phyloP scores from a whole-genome alignment of 371 early-diverging fungal genomes.

The Apophysomyces sp. region DNA sequence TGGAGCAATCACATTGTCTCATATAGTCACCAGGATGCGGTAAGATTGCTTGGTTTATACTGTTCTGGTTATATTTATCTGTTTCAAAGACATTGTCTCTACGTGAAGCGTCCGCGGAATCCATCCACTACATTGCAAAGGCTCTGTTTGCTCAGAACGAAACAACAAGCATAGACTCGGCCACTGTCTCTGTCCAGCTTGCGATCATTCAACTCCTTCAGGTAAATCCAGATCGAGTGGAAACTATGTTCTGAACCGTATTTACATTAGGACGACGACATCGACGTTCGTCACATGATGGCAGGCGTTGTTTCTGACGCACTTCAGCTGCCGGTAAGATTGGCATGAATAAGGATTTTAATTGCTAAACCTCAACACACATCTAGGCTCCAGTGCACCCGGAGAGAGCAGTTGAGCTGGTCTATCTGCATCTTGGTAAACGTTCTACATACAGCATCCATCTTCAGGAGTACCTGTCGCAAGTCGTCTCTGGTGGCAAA shows the following conservation, averaged over 20 bases:
- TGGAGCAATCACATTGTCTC: constrained; percentile 49
- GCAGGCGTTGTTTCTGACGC: constrained; percentile 58
- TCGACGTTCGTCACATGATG: constrained; percentile 63
- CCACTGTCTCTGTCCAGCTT: constrained; percentile 15
- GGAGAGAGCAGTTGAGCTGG: constrained; percentile 59
- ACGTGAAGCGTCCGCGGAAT: constrained; percentile 58
- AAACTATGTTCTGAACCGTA: not conserved
- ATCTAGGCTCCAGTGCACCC: constrained; percentile 44
- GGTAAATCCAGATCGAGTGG: constrained; percentile 7
- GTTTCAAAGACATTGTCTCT: constrained; percentile 41
- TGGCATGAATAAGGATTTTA: not conserved
- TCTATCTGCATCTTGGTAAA: constrained; percentile 37
- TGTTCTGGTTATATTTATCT: not conserved
- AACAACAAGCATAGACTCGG: not conserved
- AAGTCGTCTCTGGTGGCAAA: constrained; percentile 17
- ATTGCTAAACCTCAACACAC: not conserved
- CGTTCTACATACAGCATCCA: constrained; percentile 16
- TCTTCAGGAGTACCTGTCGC: constrained; percentile 20
- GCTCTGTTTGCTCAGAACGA: constrained; percentile 27
- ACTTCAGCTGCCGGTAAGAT: constrained; percentile 29
- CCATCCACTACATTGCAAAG: constrained; percentile 40
- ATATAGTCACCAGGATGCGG: constrained; percentile 51
- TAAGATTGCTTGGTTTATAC: constrained; percentile 14
- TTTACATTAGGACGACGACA: constrained; percentile 71
- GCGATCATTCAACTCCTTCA: constrained; percentile 23